These are phyloP conservation scores for Malus asiatica DNA, from an alignment of 306 rosid species.

Conservation along the genomic window DNA sequence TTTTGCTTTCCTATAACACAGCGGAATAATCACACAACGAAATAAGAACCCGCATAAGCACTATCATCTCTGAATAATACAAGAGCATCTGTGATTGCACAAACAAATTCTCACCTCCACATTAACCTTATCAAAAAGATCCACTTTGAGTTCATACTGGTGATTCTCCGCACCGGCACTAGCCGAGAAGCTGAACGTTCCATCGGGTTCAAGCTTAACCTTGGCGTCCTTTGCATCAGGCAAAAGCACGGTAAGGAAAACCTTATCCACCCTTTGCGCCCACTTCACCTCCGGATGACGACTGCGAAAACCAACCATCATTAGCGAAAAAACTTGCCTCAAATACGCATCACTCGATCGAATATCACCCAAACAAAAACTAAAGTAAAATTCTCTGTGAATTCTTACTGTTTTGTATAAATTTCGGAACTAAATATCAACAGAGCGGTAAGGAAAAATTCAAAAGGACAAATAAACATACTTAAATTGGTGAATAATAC, in stretches of 20 bases:
- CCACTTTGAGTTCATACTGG: constrained; percentile 65
- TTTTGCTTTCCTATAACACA: constrained; percentile 69
- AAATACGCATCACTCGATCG: neutral
- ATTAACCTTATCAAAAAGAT: constrained; percentile 84
- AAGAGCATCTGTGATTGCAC: neutral
- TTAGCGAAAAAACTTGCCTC: neutral
- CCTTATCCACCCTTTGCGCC: constrained; percentile 94
- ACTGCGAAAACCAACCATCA: constrained; percentile 25
- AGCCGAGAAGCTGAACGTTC: constrained; percentile 60
- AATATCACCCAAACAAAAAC: neutral
- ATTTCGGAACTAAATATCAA: neutral
- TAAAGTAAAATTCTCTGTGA: neutral
- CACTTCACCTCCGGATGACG: constrained; percentile 99
- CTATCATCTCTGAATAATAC: neutral
- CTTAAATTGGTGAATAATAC: neutral
- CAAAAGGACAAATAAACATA: neutral
- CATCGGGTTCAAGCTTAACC: constrained; percentile 87
- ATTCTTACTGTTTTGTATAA: neutral
- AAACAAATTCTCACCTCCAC: constrained; percentile 52
- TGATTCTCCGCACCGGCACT: constrained; percentile 66
- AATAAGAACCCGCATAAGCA: neutral
- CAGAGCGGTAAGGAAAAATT: neutral
- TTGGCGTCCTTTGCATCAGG: constrained; percentile 76
- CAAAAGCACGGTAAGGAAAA: constrained; percentile 68
- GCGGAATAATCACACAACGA: neutral